Percentiles rank a stretch among this genome's conserved stretches.
Conservation (phyloP, 208 protist genomes). For the Naegleria fowleri region DNA sequence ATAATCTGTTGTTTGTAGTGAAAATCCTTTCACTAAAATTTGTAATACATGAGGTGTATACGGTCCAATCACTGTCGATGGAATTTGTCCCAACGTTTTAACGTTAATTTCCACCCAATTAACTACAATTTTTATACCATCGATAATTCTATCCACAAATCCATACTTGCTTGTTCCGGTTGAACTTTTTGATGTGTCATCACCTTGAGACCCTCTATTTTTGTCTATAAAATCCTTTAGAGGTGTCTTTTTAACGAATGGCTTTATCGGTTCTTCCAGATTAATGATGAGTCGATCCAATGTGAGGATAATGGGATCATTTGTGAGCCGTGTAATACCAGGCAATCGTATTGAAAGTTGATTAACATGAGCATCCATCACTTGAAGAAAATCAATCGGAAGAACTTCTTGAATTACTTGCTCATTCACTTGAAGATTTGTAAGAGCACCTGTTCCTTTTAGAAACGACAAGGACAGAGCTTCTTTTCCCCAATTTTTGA, state of each 20-base stretch:
- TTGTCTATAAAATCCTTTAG: conserved; percentile 11
- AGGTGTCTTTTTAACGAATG: neutral
- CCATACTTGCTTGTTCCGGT: neutral
- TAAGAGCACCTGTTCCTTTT: neutral
- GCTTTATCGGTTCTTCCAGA: neutral
- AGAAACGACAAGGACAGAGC: neutral
- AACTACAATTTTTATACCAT: neutral
- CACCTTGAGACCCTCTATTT: neutral
- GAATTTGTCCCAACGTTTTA: neutral
- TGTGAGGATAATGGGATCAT: neutral
- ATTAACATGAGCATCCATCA: neutral
- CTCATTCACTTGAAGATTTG: conserved; percentile 1
- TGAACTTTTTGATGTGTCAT: neutral
- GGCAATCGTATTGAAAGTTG: neutral
- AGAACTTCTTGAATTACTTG: conserved; percentile 22
- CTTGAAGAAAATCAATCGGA: neutral
- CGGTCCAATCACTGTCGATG: neutral
- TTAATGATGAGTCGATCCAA: neutral
- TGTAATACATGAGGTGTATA: neutral
- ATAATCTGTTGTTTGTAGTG: neutral
- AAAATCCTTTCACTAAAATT: neutral
- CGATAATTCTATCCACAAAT: conserved; percentile 9
- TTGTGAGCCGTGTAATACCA: neutral
- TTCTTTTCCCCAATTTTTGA: conserved; percentile 26
- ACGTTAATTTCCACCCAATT: conserved; percentile 4